Conservation (phyloP, 495 filamentous ascomycete genomes). For the Hypoxylon fuscum region DNA sequence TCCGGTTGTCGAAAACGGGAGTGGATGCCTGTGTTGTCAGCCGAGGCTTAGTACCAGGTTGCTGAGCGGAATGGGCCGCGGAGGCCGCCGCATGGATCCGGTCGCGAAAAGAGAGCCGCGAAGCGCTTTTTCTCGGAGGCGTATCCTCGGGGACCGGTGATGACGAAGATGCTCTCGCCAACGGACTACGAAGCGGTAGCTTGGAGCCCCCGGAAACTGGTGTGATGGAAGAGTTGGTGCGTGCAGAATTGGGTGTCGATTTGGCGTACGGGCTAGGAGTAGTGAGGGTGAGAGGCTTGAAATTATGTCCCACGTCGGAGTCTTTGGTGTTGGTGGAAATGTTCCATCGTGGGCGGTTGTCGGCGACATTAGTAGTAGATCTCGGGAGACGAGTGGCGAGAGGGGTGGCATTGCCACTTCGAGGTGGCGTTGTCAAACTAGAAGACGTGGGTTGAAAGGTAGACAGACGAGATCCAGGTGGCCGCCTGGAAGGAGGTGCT, state of each 20-base stretch:
- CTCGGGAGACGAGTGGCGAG: conserved; percentile 60
- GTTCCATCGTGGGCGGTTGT: conserved; percentile 84
- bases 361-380: conserved; percentile 55
- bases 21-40: conserved; percentile 42
- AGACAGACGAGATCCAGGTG: conserved; percentile 47
- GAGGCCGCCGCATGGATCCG: conserved; percentile 50
- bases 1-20: conserved; percentile 49
- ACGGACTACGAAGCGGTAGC: conserved; percentile 57
- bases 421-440: conserved; percentile 51
- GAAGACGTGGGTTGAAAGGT: conserved; percentile 47
- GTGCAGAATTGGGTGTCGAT: conserved; percentile 40
- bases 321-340: conserved; percentile 73
- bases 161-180: conserved; percentile 51
- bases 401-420: conserved; percentile 64
- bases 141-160: conserved; percentile 53
- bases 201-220: conserved; percentile 52
- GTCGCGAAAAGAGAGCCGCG: conserved; percentile 60
- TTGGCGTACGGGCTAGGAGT: conserved; percentile 72
- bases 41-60: conserved; percentile 47
- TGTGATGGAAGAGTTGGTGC: conserved; percentile 51
- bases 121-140: conserved; percentile 46
- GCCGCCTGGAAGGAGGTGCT: conserved; percentile 41
- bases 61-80: conserved; percentile 47
- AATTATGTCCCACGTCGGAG: conserved; percentile 73
- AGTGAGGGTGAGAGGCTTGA: conserved; percentile 69